Conservation (phyloP, 2,329 filamentous ascomycete species). For the Parafenestella ontariensis region DNA sequence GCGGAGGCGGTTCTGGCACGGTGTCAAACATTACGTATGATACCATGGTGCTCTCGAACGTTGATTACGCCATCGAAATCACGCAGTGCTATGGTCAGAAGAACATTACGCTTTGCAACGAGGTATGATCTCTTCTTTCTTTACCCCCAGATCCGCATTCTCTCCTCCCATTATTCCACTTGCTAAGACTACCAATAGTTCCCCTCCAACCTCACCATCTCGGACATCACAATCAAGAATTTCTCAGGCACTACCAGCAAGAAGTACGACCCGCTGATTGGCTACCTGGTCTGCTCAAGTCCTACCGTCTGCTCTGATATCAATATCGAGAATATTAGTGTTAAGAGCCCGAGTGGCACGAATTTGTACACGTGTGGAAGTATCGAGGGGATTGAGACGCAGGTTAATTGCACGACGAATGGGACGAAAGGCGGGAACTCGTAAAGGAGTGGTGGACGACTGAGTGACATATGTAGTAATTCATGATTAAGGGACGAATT, state of each 20-base stretch:
- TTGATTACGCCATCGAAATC: constrained; percentile 70
- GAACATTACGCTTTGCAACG: constrained; percentile 67
- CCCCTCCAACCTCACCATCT: constrained; percentile 64
- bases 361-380: constrained; percentile 55
- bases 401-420: constrained; percentile 39
- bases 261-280: constrained; percentile 52
- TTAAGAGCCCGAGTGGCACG: constrained; percentile 57
- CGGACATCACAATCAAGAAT: constrained; percentile 63
- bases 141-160: too few species aligned
- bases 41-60: constrained; percentile 65
- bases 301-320: constrained; percentile 60
- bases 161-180: background rate
- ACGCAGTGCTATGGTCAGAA: constrained; percentile 72
- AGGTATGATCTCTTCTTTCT: constrained; percentile 29
- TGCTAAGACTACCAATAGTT: constrained; percentile 35
- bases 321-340: constrained; percentile 49
- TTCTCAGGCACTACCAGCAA: constrained; percentile 62
- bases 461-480: too few species aligned
- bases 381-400: constrained; percentile 35
- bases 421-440: constrained; percentile 30
- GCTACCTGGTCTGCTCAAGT: constrained; percentile 55
- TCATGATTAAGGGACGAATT: too few species aligned
- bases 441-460: too few species aligned
- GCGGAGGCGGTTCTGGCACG: constrained; percentile 68
- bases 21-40: constrained; percentile 74